Base-by-base conservation (phyloP, 441 rosid species). In the Adansonia grandidieri region DNA sequence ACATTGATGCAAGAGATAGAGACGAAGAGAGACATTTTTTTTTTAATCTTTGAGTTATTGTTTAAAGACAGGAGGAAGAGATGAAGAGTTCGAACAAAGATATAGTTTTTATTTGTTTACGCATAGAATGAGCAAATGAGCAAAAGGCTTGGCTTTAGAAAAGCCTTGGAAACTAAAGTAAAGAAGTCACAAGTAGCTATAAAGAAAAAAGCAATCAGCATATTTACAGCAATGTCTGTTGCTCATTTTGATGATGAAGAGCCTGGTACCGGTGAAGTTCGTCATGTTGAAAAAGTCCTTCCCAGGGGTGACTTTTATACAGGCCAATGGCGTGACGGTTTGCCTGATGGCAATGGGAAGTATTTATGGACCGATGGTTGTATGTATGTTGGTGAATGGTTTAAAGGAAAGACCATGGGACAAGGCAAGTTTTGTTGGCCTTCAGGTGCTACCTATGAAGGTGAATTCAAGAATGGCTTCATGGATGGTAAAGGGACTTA, bases 401-500 rank as follows among this genome's bases (percentile, higher is more conserved):
- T 58, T 56, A 70, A 81, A 76, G 99, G 98, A 13, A 97, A 89
- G 78, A 90, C 87, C 22, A 91, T 76, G 87, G 98, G 99, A 15
- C 93, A 90, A 73, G 99, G 99, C 17, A 91, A 87, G 81, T 97
- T 97, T 74, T 86, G 93, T 57, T 95, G 99, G 99, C 97, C 98
- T 0, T 88, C 89, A 19, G 99, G 98, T 24, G 97, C 98, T 9
- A 92, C 93, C 3, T 97, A 95, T 77, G 98, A 97, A 80, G 99
- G 99, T 9, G 97, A 97, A 51, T 95, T 97, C 89, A 94, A 89
- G 70, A 81, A 79, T 64, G 98, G 98, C 14, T 95, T 85, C 75
- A 92, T 97, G 96, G 98, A 97, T 79, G 99, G 99, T 5, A 89
- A 85, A 73, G 99, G 98, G 48, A 93, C 98, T 20, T 97, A 89